A percentile compares a stretch with the other conserved stretches of the same genome.
These are phyloP conservation scores for Colletotrichum cordylinicola DNA, from an alignment of 2,329 filamentous ascomycete species.

Conservation along the genomic window DNA sequence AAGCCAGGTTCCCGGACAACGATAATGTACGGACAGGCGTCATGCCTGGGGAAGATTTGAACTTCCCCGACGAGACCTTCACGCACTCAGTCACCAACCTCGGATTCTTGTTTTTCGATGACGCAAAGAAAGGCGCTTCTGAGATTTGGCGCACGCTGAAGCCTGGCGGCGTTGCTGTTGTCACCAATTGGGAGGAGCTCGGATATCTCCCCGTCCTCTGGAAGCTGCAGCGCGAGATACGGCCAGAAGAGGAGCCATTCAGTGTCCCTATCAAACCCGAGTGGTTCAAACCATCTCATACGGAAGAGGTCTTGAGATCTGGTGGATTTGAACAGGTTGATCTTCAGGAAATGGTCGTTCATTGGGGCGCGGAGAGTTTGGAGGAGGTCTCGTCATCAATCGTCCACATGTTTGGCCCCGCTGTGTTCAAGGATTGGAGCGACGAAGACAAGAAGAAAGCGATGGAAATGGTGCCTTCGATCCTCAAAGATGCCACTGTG, in stretches of 20 bases:
- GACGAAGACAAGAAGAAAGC: conserved; percentile 7
- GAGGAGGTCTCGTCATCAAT: background rate
- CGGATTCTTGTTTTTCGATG: conserved; percentile 40
- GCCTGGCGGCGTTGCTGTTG: conserved; percentile 38
- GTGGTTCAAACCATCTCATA: conserved; percentile 11
- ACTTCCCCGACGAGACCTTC: conserved; percentile 35
- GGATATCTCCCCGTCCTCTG: conserved; percentile 22
- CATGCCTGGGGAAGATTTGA: conserved; percentile 29
- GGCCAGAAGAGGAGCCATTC: conserved; percentile 17
- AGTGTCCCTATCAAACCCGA: conserved; percentile 13
- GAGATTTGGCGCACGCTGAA: conserved; percentile 43
- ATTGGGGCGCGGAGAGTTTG: background rate
- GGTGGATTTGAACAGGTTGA: conserved; percentile 10
- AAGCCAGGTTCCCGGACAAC: conserved; percentile 10
- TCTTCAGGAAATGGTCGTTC: background rate
- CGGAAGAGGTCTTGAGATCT: background rate
- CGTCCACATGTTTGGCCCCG: background rate
- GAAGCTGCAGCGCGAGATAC: conserved; percentile 14
- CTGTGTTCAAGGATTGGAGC: background rate
- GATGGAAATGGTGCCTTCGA: background rate
- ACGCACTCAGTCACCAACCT: conserved; percentile 43
- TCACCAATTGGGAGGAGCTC: conserved; percentile 33
- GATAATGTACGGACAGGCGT: conserved; percentile 10
- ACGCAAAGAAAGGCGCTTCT: conserved; percentile 34
- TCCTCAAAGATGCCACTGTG: background rate